A percentile compares a stretch with the other conserved stretches of the same genome.
Evolutionary conservation across 1,284 basidiomycete species (phyloP).

Genomic region (Boletellus sp.): DNA sequence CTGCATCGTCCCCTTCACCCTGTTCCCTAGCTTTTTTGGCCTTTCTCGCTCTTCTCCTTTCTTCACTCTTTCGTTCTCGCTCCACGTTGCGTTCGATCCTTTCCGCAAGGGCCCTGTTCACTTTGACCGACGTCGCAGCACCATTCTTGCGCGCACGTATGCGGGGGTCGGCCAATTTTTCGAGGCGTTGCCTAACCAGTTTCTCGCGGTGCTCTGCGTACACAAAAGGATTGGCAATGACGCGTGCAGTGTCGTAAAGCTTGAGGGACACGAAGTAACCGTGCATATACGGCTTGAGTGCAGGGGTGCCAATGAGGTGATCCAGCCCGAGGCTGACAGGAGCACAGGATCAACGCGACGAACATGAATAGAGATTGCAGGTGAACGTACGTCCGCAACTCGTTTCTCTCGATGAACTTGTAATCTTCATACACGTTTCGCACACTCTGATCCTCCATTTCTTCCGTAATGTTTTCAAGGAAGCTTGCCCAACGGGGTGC

Average conservation of each 20-base stretch:
- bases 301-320: constrained; percentile 90
- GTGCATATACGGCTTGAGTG: constrained; percentile 99
- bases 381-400: constrained; percentile 73
- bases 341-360: constrained; percentile 5
- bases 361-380: background rate
- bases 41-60: constrained; percentile 54
- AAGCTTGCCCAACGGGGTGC: constrained; percentile 97
- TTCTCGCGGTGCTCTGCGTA: constrained; percentile 93
- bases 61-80: constrained; percentile 58
- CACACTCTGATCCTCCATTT: constrained; percentile 87
- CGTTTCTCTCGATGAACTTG: constrained; percentile 92
- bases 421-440: constrained; percentile 89
- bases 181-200: constrained; percentile 84
- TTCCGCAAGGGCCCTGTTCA: constrained; percentile 92
- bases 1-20: constrained; percentile 34
- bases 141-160: constrained; percentile 74
- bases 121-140: constrained; percentile 54
- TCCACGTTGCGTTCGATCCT: constrained; percentile 77
- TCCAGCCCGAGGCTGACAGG: constrained; percentile 72
- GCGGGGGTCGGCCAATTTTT: constrained; percentile 88
- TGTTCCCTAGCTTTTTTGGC: constrained; percentile 34
- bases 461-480: constrained; percentile 97
- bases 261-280: constrained; percentile 97
- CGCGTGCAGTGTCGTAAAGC: constrained; percentile 91
- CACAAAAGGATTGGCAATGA: constrained; percentile 94